Conservation (phyloP, 2,329 filamentous ascomycete genomes). For the Penicillium sp. region DNA sequence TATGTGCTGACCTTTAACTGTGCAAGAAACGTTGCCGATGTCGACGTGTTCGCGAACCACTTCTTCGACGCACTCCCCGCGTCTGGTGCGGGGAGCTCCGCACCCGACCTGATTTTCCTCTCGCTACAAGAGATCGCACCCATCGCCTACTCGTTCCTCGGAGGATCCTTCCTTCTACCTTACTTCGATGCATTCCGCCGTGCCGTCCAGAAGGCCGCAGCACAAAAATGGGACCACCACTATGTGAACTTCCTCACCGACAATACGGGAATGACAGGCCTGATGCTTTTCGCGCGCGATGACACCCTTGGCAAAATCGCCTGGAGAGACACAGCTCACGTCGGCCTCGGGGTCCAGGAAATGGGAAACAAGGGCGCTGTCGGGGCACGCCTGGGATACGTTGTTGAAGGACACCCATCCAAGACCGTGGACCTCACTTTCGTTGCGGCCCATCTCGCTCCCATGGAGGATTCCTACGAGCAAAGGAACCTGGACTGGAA, state of each 20-base stretch:
- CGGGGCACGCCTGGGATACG: constrained; percentile 61
- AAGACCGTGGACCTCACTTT: constrained; percentile 65
- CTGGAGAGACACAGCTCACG: constrained; percentile 65
- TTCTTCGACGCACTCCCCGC: constrained; percentile 52
- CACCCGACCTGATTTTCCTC: constrained; percentile 57
- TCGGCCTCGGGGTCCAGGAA: constrained; percentile 73
- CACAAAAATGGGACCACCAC: constrained; percentile 37
- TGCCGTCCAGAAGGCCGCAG: constrained; percentile 62
- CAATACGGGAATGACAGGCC: constrained; percentile 79
- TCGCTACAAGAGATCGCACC: constrained; percentile 83
- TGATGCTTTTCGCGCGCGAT: constrained; percentile 72
- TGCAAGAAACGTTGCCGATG: constrained; percentile 61
- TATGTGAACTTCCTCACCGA: constrained; percentile 64
- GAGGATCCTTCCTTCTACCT: constrained; percentile 64
- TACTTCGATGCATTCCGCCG: constrained; percentile 66
- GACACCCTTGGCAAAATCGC: constrained; percentile 50
- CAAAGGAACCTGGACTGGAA: constrained; percentile 82
- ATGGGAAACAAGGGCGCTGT: constrained; percentile 96
- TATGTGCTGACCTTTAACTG: constrained; percentile 88
- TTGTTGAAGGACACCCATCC: constrained; percentile 29
- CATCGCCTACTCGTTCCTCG: constrained; percentile 73
- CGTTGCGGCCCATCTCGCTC: constrained; percentile 76
- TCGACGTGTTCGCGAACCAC: constrained; percentile 61
- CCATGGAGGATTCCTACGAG: constrained; percentile 70
- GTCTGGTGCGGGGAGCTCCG: constrained; percentile 41